Base-by-base conservation (phyloP, 2,329 filamentous ascomycete species). In the Penicillium brasilianum region DNA sequence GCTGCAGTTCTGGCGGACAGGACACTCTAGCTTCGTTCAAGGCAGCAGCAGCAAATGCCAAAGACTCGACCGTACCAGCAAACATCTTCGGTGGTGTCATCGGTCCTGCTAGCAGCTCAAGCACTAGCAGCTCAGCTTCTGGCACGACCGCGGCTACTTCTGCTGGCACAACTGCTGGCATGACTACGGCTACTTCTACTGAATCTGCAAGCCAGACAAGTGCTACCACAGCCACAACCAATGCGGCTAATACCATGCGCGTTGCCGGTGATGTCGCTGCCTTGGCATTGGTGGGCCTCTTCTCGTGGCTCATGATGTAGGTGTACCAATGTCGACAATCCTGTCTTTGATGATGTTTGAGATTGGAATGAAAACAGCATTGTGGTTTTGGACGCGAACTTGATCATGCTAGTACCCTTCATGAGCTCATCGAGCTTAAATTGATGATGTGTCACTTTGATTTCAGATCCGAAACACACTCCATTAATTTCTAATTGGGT, bases 251-350 rank as follows among this genome's bases (percentile, higher is more conserved):
- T 2, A 25, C 50, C 6, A n/a, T 53, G 18, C 36, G 16, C 18
- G 13, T 16, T 28, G 50, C 34, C 2, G 50, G 50, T 4, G 50
- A 39, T n/a, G 16, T 53, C 8, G 16, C 20, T 10, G 20, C 50
- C 4, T 39, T 53, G 32, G 6, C 39, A 36, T n/a, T 53, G 50
- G 1, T 39, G 34, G 50, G 50, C 11, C 20, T 53, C 34, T 39
- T 53, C 13, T 52, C 50, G 32, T 52, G 50, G 50, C n/a, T 52
- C 20, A 37, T 53, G 50, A 25, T 41, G 4, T 53, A 53, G 16
- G 25, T 9, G 18, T 43, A 4, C 13, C 3, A 20, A 22, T 11
- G 39, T 41, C 16, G 3, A 11, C 3, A 4, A 22, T 20, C 9
- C 2, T 43, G n/a, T 22, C 39, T 20, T 0, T 13, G 18, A 20